These are phyloP conservation scores for Stevia rebaudiana DNA, from an alignment of 140 eudicot species.

Conservation along the genomic window DNA sequence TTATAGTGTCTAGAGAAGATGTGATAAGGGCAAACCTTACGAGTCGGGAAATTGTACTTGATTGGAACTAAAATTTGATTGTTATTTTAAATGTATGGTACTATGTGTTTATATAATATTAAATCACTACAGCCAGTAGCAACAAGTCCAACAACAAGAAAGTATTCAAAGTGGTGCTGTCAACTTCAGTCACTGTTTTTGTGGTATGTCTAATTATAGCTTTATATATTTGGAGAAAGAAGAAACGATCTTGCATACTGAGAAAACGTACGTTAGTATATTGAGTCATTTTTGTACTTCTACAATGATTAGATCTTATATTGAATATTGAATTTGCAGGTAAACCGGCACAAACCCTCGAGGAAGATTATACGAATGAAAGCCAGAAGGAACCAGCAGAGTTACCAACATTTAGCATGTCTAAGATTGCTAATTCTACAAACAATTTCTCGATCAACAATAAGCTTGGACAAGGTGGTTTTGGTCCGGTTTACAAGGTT, in stretches of 20 bases:
- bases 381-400: slow-evolving; percentile 16
- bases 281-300: not conserved
- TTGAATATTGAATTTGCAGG: not conserved
- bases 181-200: slow-evolving; percentile 4
- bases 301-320: not conserved
- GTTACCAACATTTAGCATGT: slow-evolving; percentile 8
- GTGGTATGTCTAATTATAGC: slow-evolving; percentile 12
- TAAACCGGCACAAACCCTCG: not conserved
- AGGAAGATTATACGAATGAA: slow-evolving; percentile 16
- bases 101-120: not conserved
- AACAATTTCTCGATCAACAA: slow-evolving; percentile 4
- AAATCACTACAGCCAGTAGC: not conserved
- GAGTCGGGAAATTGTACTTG: no score
- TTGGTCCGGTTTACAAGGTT: slow-evolving; percentile 20
- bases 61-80: not conserved
- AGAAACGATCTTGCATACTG: not conserved
- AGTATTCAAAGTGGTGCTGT: not conserved
- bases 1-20: not conserved
- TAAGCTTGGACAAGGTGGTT: slow-evolving; percentile 20
- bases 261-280: slow-evolving; percentile 10
- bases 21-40: no score
- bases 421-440: not conserved
- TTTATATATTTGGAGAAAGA: slow-evolving; percentile 10
- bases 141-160: not conserved
- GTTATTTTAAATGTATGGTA: not conserved